Evolutionary conservation across 2,329 filamentous ascomycete genomes (phyloP).

Genomic region (Fusarium brachygibbosum): DNA sequence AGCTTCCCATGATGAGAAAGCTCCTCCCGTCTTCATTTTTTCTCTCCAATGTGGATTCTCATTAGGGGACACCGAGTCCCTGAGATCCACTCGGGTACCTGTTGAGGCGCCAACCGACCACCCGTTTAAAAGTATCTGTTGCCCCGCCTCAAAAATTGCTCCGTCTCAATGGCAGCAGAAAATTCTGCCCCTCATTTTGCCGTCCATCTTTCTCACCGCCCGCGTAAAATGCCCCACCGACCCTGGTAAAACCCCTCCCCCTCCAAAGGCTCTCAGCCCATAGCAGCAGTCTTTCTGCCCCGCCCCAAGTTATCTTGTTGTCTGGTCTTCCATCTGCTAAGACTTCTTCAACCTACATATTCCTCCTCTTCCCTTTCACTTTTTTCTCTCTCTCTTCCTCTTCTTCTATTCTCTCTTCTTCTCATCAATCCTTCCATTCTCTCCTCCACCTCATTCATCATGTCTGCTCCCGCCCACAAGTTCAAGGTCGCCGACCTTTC

Average conservation of each 20-base stretch:
- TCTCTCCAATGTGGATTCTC: conserved; percentile 22
- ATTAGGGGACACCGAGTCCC: conserved; percentile 29
- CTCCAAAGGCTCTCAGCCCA: conserved; percentile 31
- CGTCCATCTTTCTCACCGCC: conserved; percentile 44
- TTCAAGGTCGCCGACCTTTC: conserved; percentile 99
- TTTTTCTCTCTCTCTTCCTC: conserved; percentile 35
- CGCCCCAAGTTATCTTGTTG: conserved; percentile 45
- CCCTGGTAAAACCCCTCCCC: conserved; percentile 38
- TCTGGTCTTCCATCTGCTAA: conserved; percentile 33
- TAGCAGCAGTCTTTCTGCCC: conserved; percentile 36
- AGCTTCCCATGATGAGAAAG: conserved; percentile 38
- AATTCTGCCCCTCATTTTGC: conserved; percentile 52
- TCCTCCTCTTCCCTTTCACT: conserved; percentile 41
- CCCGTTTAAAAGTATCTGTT: conserved; percentile 34
- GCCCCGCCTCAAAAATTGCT: conserved; percentile 39
- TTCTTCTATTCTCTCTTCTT: conserved; percentile 44
- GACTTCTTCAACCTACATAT: conserved; percentile 35
- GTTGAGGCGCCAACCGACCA: conserved; percentile 27
- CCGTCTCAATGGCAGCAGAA: conserved; percentile 40
- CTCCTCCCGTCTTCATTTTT: conserved; percentile 32
- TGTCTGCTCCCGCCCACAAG: conserved; percentile 87
- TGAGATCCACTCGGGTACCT: conserved; percentile 37
- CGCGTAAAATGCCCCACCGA: conserved; percentile 36
- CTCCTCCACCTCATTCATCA: conserved; percentile 52
- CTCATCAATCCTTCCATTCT: conserved; percentile 42